A percentile compares a stretch with the other conserved stretches of the same genome.
Conservation (phyloP, 352 stramenopile genomes). For the Phytophthora ramorum region DNA sequence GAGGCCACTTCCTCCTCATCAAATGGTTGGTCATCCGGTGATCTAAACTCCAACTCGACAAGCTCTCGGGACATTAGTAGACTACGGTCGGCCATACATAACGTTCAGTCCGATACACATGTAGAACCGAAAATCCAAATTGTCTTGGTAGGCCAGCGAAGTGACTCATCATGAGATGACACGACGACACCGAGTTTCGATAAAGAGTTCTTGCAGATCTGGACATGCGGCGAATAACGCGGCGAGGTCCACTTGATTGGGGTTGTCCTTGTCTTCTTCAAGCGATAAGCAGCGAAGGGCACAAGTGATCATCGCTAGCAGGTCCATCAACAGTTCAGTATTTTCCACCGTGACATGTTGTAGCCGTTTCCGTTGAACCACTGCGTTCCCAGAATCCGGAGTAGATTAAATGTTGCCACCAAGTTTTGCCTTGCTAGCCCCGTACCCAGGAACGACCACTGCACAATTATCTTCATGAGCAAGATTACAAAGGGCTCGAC, state of each 20-base stretch:
- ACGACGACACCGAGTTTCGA: neutral
- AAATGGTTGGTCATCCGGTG: neutral
- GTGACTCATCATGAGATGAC: neutral
- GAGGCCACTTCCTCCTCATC: neutral
- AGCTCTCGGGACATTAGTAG: conserved; percentile 3
- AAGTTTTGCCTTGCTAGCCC: neutral
- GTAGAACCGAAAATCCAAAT: too few relatives aligned
- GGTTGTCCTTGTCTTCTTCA: neutral
- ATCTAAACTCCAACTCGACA: neutral
- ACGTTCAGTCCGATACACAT: neutral
- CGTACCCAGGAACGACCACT: conserved; percentile 4
- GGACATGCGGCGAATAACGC: neutral
- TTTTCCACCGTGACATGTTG: neutral
- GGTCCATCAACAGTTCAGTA: neutral
- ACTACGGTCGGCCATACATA: neutral
- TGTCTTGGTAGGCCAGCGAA: conserved; percentile 4
- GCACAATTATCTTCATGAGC: neutral
- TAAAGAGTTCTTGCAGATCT: neutral
- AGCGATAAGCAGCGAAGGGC: neutral
- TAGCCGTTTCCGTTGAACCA: neutral
- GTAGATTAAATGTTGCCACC: too few relatives aligned
- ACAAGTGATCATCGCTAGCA: neutral
- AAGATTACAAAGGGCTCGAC: neutral
- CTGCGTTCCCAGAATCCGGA: neutral
- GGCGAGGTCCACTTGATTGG: neutral